A percentile compares a stretch with the other conserved stretches of the same genome.
Evolutionary conservation across 345 rosid species (phyloP).

Genomic region (Eucalyptus victrix): DNA sequence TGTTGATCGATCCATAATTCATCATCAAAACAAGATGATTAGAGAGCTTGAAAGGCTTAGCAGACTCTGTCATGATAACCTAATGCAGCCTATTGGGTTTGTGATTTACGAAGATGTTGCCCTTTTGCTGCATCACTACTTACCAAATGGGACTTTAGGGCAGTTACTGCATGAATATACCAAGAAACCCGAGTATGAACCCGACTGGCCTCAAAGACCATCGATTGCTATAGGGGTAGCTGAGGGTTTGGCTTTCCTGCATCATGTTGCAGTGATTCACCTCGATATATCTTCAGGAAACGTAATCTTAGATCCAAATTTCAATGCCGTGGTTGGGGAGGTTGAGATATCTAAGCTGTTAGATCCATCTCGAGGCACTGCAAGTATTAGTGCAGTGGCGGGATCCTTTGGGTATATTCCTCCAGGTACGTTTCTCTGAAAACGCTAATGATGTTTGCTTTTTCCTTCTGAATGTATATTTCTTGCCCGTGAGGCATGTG

Average conservation of each 20-base stretch:
- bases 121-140: conserved; percentile 74
- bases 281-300: conserved; percentile 85
- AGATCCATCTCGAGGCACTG: conserved; percentile 66
- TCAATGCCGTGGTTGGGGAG: conserved; percentile 71
- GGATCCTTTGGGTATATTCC: conserved; percentile 96
- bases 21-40: conserved; percentile 91
- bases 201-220: conserved; percentile 86
- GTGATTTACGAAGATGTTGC: conserved; percentile 90
- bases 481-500: neutral
- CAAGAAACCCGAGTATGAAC: conserved; percentile 55
- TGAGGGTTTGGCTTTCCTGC: conserved; percentile 85
- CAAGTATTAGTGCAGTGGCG: conserved; percentile 87
- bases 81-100: conserved; percentile 71
- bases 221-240: conserved; percentile 86
- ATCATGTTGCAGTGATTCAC: conserved; percentile 81
- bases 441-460: neutral
- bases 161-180: conserved; percentile 71
- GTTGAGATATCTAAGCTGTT: conserved; percentile 87
- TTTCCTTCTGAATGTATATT: neutral
- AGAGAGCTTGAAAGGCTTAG: conserved; percentile 92
- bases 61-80: conserved; percentile 86
- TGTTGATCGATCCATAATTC: conserved; percentile 72
- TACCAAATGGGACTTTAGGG: conserved; percentile 70
- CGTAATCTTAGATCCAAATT: conserved; percentile 63
- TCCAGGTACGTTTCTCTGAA: conserved; percentile 44